Conservation (phyloP, 1,139 yeast genomes). For the Sugiyamaella xylanicola region DNA sequence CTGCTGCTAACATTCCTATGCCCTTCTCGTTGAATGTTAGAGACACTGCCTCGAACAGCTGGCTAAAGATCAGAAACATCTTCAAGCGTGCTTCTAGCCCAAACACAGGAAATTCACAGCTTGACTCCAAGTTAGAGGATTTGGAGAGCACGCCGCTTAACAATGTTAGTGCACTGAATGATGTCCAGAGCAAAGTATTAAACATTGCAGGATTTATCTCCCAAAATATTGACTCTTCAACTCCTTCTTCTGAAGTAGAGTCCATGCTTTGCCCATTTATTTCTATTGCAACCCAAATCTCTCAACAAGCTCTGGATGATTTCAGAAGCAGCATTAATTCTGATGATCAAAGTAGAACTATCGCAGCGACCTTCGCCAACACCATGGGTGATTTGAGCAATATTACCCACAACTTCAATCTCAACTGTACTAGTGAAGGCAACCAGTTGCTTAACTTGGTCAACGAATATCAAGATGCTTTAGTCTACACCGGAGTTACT, state of each 20-base stretch:
- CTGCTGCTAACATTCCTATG: conserved; percentile 1
- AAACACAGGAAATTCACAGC: conserved; percentile 4
- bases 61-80: neutral
- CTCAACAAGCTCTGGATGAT: conserved; percentile 8
- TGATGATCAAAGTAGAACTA: conserved; percentile 4
- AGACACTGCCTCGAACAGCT: neutral
- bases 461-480: neutral
- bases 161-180: neutral
- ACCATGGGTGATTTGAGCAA: conserved; percentile 16
- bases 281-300: conserved; percentile 10
- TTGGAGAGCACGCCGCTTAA: conserved; percentile 3
- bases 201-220: conserved; percentile 10
- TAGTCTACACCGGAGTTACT: neutral
- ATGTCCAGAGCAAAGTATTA: conserved; percentile 4
- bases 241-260: neutral
- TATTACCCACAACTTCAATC: conserved; percentile 11
- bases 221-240: neutral
- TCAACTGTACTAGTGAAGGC: conserved; percentile 9
- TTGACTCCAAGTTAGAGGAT: conserved; percentile 7
- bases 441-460: conserved; percentile 4
- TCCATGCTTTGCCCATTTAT: conserved; percentile 19
- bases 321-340: conserved; percentile 1
- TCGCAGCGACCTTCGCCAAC: conserved; percentile 18
- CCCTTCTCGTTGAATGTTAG: neutral
- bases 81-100: conserved; percentile 5